Evolutionary conservation across 2,329 filamentous ascomycete species (phyloP).

Genomic region (Cercospora sojina): DNA sequence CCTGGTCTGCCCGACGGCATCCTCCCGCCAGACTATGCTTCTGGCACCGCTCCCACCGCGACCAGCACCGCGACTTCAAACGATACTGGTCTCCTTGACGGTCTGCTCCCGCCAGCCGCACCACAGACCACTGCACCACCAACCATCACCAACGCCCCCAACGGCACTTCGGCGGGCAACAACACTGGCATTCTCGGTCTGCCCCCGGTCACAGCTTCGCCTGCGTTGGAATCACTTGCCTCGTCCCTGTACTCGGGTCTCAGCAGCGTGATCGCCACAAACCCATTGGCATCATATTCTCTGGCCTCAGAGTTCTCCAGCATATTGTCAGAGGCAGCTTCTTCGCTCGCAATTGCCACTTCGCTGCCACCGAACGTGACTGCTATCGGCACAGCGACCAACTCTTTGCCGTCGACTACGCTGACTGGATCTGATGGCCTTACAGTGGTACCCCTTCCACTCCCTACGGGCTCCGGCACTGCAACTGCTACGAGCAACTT

Average conservation of each 20-base stretch:
- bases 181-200: constrained; percentile 16
- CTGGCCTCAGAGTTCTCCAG: constrained; percentile 35
- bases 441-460: constrained; percentile 28
- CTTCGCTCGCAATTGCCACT: constrained; percentile 25
- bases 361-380: constrained; percentile 21
- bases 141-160: constrained; percentile 1
- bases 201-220: constrained; percentile 25
- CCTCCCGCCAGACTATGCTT: neutral
- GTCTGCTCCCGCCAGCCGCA: neutral
- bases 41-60: neutral
- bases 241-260: constrained; percentile 34
- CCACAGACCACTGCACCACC: neutral
- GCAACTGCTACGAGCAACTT: constrained; percentile 24
- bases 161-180: constrained; percentile 19
- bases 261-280: constrained; percentile 34
- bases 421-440: constrained; percentile 23
- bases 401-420: constrained; percentile 24
- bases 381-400: constrained; percentile 17
- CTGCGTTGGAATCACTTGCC: constrained; percentile 33
- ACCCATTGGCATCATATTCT: constrained; percentile 30
- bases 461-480: constrained; percentile 22
- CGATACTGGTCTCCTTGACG: neutral
- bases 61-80: neutral
- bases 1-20: neutral
- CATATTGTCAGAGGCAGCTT: constrained; percentile 34